These are phyloP conservation scores for Piloderma croceum DNA, from an alignment of 768 basidiomycete genomes.

Conservation along the genomic window DNA sequence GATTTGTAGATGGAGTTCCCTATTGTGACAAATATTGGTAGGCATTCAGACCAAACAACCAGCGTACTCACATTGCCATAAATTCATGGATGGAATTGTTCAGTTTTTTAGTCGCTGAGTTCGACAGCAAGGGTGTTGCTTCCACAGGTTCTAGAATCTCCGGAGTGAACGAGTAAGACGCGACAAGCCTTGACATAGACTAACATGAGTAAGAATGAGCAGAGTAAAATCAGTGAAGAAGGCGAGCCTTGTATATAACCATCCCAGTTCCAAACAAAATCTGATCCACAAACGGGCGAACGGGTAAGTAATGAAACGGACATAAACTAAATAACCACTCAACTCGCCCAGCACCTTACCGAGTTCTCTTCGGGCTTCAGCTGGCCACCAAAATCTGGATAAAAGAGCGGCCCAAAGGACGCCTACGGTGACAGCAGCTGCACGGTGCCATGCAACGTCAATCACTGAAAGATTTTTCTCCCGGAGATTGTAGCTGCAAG, in stretches of 20 bases:
- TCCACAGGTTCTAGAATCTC: conserved; percentile 34
- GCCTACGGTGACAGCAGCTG: conserved; percentile 75
- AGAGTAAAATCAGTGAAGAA: no score
- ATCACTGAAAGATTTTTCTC: conserved; percentile 54
- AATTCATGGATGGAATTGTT: conserved; percentile 73
- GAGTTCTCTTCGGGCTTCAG: conserved; percentile 86
- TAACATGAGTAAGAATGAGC: no score
- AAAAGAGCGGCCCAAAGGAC: conserved; percentile 87
- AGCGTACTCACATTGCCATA: conserved; percentile 75
- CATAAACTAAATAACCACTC: conserved; percentile 8
- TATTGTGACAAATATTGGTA: conserved; percentile 22
- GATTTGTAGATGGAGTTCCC: conserved; percentile 94
- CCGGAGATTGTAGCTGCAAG: conserved; percentile 70
- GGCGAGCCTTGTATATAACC: conserved; percentile 91
- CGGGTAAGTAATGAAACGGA: background rate
- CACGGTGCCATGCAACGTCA: conserved; percentile 71
- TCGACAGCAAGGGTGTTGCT: conserved; percentile 25
- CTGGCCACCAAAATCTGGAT: conserved; percentile 92
- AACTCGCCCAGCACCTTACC: conserved; percentile 84
- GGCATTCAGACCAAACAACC: background rate
- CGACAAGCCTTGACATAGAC: no score
- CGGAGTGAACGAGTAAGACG: conserved; percentile 73
- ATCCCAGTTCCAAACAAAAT: conserved; percentile 89
- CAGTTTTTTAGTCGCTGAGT: conserved; percentile 38
- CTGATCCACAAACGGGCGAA: conserved; percentile 32